Conservation (phyloP, 139 green algal genomes). For the Zygnema circumcarinatum region DNA sequence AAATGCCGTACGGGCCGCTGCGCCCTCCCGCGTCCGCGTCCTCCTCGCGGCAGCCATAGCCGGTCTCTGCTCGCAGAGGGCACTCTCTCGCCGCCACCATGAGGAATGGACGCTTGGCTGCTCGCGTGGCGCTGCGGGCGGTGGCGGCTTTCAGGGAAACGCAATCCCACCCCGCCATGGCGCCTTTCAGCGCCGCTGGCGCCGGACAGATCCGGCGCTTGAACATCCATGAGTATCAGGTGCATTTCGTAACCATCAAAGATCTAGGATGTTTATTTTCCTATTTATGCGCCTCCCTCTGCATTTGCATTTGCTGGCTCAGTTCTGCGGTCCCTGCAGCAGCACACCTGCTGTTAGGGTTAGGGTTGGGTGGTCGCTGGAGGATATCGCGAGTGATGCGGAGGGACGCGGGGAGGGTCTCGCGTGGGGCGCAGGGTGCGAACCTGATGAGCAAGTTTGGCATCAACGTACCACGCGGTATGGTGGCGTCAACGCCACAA, state of each 20-base stretch:
- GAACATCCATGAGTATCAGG: slow-evolving; percentile 97
- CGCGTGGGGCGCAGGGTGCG: slow-evolving; percentile 76
- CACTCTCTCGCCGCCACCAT: too few species aligned
- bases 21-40: too few species aligned
- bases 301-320: too few species aligned
- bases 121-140: not conserved
- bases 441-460: slow-evolving; percentile 91
- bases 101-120: not conserved
- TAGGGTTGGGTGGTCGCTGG: too few species aligned
- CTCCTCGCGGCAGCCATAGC: too few species aligned
- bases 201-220: slow-evolving; percentile 72
- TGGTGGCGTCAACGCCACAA: slow-evolving; percentile 75
- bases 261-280: not conserved
- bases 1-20: too few species aligned
- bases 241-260: not conserved
- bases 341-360: too few species aligned
- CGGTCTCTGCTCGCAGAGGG: too few species aligned
- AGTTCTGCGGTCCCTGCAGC: too few species aligned
- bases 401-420: not conserved
- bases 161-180: not conserved
- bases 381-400: too few species aligned
- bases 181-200: not conserved
- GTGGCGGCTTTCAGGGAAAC: not conserved
- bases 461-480: slow-evolving; percentile 91
- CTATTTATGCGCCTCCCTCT: too few species aligned